These are phyloP conservation scores for Cairneyella variabilis DNA, from an alignment of 495 filamentous ascomycete genomes.

Conservation along the genomic window DNA sequence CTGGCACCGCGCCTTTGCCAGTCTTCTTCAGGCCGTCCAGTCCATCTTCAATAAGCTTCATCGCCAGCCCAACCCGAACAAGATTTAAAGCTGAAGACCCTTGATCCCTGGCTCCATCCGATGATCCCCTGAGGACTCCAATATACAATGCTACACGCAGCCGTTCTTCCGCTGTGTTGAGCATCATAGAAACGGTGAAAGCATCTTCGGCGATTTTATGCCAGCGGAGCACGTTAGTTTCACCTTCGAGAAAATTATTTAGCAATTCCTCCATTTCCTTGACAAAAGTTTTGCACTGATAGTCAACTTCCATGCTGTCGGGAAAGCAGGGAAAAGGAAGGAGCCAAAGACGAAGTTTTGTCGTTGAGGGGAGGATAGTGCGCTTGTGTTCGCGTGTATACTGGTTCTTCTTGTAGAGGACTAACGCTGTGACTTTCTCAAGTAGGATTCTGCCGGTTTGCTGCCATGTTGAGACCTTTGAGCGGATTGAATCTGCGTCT, in stretches of 20 bases:
- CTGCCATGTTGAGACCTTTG: neutral
- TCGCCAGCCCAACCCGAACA: slow-evolving; percentile 3
- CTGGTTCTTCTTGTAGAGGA: slow-evolving; percentile 13
- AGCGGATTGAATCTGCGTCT: neutral
- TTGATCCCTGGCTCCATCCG: neutral
- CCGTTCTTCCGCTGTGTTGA: slow-evolving; percentile 9
- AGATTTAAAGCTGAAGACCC: slow-evolving; percentile 5
- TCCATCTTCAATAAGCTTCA: slow-evolving; percentile 8
- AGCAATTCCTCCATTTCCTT: slow-evolving; percentile 1
- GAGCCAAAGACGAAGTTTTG: slow-evolving; percentile 25
- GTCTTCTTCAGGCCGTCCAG: neutral
- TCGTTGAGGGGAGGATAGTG: slow-evolving; percentile 25
- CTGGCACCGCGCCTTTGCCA: neutral
- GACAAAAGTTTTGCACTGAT: slow-evolving; percentile 6
- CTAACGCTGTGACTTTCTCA: slow-evolving; percentile 19
- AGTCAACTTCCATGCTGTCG: neutral
- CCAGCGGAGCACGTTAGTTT: slow-evolving; percentile 17
- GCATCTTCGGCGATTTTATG: slow-evolving; percentile 6
- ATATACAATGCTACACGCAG: slow-evolving; percentile 4
- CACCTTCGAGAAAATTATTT: slow-evolving; percentile 5
- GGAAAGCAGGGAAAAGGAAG: slow-evolving; percentile 25
- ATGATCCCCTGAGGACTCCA: neutral
- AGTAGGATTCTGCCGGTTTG: slow-evolving; percentile 15
- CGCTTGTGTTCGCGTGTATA: slow-evolving; percentile 14
- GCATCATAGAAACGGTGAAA: neutral